Base-by-base conservation (phyloP, 2,329 filamentous ascomycete species). In the Xylariaceae sp. region DNA sequence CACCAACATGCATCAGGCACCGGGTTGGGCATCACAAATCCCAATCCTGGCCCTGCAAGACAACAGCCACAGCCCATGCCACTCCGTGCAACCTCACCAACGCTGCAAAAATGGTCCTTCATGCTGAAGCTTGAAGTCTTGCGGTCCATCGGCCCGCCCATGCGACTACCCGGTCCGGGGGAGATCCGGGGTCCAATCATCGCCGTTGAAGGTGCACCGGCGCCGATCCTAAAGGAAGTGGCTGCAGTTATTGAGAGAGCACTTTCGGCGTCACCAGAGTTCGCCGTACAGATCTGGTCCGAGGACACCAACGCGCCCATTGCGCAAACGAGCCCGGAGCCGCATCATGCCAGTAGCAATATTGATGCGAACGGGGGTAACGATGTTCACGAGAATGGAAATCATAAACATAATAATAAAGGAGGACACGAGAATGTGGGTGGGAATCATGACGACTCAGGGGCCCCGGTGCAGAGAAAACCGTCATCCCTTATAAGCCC, bases 91-190 rank as follows among this genome's bases (percentile, higher is more conserved):
- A n/a, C 54, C 35, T 55, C 63, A 15, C 53, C 55, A 1, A 54
- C 59, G 56, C 60, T 63, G n/a, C 61, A 62, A 5, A 65, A 64
- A 87, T 88, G 76, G 84, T 92, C 61, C 0, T 88, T 89, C 67
- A 74, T 85, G 50, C 85, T 86, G 65, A 96, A 96, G 73, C 83
- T 96, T 66, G 85, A 86, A 53, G 81, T 93, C 1, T 78, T 97
- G 39, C 80, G 85, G 13, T 86, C 85, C 62, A 90, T 97, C 64
- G 88, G 88, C 51, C 89, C 88, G 23, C 86, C 89, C 0, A 77
- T 90, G 11, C 74, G 76, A 4, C 66, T 75, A 13, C 68, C 75
- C 1, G 68, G 71, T 4, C 71, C 73, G 2, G 71, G 68, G 5
- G 74, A 78, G 65, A 76, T 78, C 5, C 83, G 92, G n/a, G 92